phyloP scores from a whole-genome alignment of 1,139 yeast species.

The Candida pseudoviswanathii region DNA sequence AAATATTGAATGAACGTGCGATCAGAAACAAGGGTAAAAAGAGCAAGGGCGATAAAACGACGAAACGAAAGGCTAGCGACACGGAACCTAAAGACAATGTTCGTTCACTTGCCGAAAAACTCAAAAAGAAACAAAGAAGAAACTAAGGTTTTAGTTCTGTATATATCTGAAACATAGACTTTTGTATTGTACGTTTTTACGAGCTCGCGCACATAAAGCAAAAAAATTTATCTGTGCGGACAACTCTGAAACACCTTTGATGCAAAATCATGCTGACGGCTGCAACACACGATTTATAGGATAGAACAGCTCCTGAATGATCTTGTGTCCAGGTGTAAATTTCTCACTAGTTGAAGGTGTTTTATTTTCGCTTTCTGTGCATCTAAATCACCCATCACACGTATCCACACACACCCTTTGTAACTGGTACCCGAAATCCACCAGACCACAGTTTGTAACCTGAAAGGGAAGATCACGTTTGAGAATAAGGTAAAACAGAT shows the following conservation, averaged over 20 bases:
- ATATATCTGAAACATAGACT: too few species aligned
- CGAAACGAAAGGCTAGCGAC: conserved; percentile 14
- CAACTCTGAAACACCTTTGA: conserved; percentile 2
- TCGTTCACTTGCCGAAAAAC: conserved; percentile 36
- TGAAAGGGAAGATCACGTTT: too few species aligned
- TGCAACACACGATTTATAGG: conserved; percentile 1
- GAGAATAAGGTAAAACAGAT: too few species aligned
- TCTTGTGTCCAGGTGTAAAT: not conserved
- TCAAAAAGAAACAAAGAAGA: conserved; percentile 33
- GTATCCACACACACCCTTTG: too few species aligned
- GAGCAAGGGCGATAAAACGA: conserved; percentile 9
- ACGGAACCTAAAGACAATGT: conserved; percentile 16
- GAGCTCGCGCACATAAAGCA: not conserved
- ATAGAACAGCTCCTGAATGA: not conserved
- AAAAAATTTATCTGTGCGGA: not conserved
- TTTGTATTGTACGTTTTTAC: too few species aligned
- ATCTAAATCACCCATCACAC: too few species aligned
- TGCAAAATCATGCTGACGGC: conserved; percentile 1
- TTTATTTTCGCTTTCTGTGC: too few species aligned
- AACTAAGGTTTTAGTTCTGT: not conserved
- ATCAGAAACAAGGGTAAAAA: conserved; percentile 43
- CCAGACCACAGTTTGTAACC: too few species aligned
- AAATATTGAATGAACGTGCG: conserved; percentile 73
- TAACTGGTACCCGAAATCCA: too few species aligned
- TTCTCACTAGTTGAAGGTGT: too few species aligned